A percentile compares a stretch with the other conserved stretches of the same genome.
Evolutionary conservation across 1,284 basidiomycete genomes (phyloP).

Genomic region (Bondarzewia mesenterica): DNA sequence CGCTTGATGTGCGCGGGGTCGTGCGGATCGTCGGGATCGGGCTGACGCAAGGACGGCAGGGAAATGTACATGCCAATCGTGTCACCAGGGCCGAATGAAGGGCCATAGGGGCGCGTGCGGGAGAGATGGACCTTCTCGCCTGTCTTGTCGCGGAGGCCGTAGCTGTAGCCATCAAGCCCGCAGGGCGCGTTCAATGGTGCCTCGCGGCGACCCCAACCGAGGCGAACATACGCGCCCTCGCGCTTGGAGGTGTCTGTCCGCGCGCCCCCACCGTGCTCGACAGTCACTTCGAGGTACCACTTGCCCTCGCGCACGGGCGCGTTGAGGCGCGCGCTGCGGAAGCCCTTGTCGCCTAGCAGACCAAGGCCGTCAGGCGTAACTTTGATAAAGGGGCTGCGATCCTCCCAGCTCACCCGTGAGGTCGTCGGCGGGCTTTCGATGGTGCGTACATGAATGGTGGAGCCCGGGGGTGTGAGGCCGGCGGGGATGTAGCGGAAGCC

Average conservation of each 20-base stretch:
- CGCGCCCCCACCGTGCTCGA: constrained; percentile 74
- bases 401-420: constrained; percentile 79
- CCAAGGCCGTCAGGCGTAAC: constrained; percentile 78
- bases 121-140: constrained; percentile 89
- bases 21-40: constrained; percentile 47
- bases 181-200: constrained; percentile 88
- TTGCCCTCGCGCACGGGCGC: constrained; percentile 83
- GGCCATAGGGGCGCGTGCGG: constrained; percentile 72
- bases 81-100: constrained; percentile 74
- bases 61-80: constrained; percentile 91
- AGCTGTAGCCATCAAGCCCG: constrained; percentile 91
- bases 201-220: constrained; percentile 91
- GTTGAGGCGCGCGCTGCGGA: constrained; percentile 84
- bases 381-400: constrained; percentile 73
- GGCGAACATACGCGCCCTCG: constrained; percentile 77
- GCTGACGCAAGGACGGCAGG: constrained; percentile 61
- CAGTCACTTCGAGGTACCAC: constrained; percentile 91
- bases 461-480: constrained; percentile 59
- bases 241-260: constrained; percentile 34
- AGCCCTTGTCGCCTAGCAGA: constrained; percentile 81
- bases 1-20: constrained; percentile 77
- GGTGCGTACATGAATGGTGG: constrained; percentile 58
- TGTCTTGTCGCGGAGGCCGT: constrained; percentile 84
- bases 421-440: constrained; percentile 66
- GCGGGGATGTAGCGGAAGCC: constrained; percentile 79